Evolutionary conservation across 805 yeast species (phyloP), one percentile per base, ranked within the genome.

Genomic region (Hanseniaspora thailandica): DNA sequence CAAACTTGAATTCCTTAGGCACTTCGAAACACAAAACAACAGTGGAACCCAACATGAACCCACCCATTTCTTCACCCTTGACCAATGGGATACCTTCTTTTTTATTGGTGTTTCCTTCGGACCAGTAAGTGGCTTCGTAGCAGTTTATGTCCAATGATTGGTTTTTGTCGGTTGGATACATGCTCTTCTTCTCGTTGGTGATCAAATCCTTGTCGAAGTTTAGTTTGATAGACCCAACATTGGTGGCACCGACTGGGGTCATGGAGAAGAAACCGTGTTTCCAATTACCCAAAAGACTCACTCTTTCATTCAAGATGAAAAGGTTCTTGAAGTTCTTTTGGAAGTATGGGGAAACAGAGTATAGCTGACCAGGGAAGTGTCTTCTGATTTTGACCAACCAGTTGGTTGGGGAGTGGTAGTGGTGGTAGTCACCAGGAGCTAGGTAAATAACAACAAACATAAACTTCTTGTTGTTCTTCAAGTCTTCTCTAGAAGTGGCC

Each of bases 161-260:
- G 15, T 57, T 54, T 13, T 51, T 52, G 13, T 54, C 40, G 52
- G 41, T 10, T 15, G 10, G 28, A 10, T 15, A 25, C 28, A 56
- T 56, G 39, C 58, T 55, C 48, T 62, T 80, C 44, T 76, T 74
- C 31, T 80, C 81, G 66, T 93, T 93, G 13, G 99, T 93, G 36
- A 82, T 76, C 62, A 93, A 76, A 62, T 86, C 89, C 69, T 83
- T 82, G 68, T 93, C 99, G 62, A 93, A 93, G 64, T 89, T 87
- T 59, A 93, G 76, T 55, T 84, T 81, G 59, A 93, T 93, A 61
- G 95, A 84, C 5, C 99, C 99, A 30, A 93, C 99, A 69, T 93
- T 93, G 2, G 98, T 93, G 23, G 99, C 99, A 13, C 99, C 99
- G 12, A 93, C 98, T 0, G 99, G 97, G 0, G 96, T 90, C 99